Conservation (phyloP, 805 yeast genomes). For the Lipomyces mesembrius region DNA sequence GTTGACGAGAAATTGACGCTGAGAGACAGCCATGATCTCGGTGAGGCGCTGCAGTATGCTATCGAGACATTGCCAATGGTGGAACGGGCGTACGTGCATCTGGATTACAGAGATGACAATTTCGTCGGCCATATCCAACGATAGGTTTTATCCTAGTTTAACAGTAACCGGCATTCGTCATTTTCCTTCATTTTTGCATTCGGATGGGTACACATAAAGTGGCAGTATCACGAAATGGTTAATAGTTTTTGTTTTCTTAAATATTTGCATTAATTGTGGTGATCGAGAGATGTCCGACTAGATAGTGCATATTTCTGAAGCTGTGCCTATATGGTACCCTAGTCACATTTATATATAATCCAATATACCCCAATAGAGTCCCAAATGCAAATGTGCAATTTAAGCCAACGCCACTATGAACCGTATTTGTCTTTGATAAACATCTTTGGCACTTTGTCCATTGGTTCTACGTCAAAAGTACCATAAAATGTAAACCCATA, state of each 20-base stretch:
- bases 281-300: no score
- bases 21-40: conserved; percentile 67
- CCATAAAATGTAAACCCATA: conserved; percentile 29
- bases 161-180: neutral
- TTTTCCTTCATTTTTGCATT: neutral
- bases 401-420: conserved; percentile 3
- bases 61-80: conserved; percentile 67
- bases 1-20: conserved; percentile 53
- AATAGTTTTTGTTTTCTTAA: no score
- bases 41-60: conserved; percentile 69
- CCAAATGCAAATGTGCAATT: neutral
- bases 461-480: conserved; percentile 24
- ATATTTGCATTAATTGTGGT: no score
- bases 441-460: conserved; percentile 11
- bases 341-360: neutral
- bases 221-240: no score
- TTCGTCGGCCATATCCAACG: conserved; percentile 46
- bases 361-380: neutral
- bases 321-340: neutral
- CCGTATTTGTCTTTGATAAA: conserved; percentile 19
- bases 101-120: conserved; percentile 53
- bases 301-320: no score
- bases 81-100: conserved; percentile 69
- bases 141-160: conserved; percentile 37
- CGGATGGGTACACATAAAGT: no score